Evolutionary conservation across 768 basidiomycete species (phyloP).

Genomic region (Leccinum olivaceopallidum): DNA sequence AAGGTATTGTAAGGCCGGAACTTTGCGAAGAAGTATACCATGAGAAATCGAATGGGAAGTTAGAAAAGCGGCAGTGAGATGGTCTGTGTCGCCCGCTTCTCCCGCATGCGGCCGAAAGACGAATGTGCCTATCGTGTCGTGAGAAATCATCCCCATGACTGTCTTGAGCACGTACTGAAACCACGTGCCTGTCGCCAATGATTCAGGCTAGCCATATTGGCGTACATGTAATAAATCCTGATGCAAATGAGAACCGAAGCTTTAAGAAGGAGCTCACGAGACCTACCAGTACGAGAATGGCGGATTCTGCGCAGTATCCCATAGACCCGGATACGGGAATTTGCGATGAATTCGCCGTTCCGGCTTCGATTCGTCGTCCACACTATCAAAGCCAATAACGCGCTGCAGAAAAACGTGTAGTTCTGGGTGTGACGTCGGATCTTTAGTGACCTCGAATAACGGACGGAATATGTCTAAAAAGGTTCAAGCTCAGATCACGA

Average conservation of each 20-base stretch:
- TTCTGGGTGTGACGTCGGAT: slow-evolving; percentile 89
- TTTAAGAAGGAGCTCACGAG: background rate
- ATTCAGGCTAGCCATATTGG: slow-evolving; percentile 94
- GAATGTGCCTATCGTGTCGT: slow-evolving; percentile 47
- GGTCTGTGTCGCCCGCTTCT: slow-evolving; percentile 98
- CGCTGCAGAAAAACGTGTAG: slow-evolving; percentile 94
- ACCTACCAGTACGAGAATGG: slow-evolving; percentile 93
- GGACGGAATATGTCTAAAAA: slow-evolving; percentile 85
- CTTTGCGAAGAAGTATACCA: slow-evolving; percentile 97
- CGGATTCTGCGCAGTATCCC: slow-evolving; percentile 88
- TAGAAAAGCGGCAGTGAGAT: slow-evolving; percentile 93
- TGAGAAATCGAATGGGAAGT: slow-evolving; percentile 98
- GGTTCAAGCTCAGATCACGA: background rate
- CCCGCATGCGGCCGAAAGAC: slow-evolving; percentile 90
- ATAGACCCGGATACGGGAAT: slow-evolving; percentile 87
- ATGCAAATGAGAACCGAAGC: slow-evolving; percentile 6
- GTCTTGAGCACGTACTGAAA: slow-evolving; percentile 65
- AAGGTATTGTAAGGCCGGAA: slow-evolving; percentile 94
- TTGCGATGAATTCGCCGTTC: slow-evolving; percentile 92
- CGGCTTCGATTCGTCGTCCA: slow-evolving; percentile 95
- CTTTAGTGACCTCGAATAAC: slow-evolving; percentile 93
- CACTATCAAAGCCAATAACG: slow-evolving; percentile 96
- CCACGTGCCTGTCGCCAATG: slow-evolving; percentile 86
- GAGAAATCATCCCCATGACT: slow-evolving; percentile 4
- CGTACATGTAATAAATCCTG: slow-evolving; percentile 97